phyloP scores from a whole-genome alignment of 805 yeast species.

The Yarrowia osloensis region DNA sequence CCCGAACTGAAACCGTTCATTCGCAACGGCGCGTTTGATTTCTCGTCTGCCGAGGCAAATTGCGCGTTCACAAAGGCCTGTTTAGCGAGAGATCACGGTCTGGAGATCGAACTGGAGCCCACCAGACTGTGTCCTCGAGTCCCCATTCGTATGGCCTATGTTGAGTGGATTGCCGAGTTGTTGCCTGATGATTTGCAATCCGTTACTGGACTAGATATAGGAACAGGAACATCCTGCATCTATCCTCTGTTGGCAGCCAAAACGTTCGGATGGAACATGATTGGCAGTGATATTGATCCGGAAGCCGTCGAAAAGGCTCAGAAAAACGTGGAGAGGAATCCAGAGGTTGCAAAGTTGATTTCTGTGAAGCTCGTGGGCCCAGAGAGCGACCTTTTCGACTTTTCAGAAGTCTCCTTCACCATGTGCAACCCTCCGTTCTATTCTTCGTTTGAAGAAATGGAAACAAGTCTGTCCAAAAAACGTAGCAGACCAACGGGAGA shows the following conservation, averaged over 20 bases:
- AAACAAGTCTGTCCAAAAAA: not conserved
- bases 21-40: not conserved
- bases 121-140: constrained; percentile 4
- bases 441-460: constrained; percentile 1
- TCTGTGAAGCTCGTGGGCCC: not conserved
- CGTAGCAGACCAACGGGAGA: not conserved
- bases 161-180: not conserved
- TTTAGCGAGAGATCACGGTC: not conserved
- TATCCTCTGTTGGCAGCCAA: constrained; percentile 2
- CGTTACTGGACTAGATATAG: not conserved
- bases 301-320: not conserved
- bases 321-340: not conserved
- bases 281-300: not conserved
- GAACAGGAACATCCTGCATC: constrained; percentile 1
- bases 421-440: constrained; percentile 30
- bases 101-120: not conserved
- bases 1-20: not conserved
- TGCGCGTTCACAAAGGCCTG: not conserved
- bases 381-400: not conserved
- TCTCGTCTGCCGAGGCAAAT: constrained; percentile 5
- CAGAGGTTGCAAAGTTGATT: not conserved
- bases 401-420: not conserved
- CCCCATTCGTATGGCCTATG: constrained; percentile 6
- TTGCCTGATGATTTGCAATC: no score
- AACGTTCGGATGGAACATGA: not conserved